phyloP scores from a whole-genome alignment of 768 basidiomycete species.

The Russula sp. region DNA sequence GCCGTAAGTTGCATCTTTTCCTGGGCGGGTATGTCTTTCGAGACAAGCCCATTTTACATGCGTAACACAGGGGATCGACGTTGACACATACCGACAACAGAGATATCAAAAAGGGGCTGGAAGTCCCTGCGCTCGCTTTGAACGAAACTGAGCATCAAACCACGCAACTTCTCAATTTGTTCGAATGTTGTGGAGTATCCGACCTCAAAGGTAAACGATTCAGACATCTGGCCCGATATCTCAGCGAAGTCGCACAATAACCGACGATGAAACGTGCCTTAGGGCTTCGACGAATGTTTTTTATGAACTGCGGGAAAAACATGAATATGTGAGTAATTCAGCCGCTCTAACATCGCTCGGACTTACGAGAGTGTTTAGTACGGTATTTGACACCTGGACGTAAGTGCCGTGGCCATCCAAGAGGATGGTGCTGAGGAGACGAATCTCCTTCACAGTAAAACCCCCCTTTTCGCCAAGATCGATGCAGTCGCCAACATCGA shows the following conservation, averaged over 20 bases:
- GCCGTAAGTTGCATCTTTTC: conserved; percentile 68
- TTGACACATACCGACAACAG: conserved; percentile 46
- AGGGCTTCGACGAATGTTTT: conserved; percentile 66
- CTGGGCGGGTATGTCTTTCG: conserved; percentile 71
- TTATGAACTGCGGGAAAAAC: conserved; percentile 46
- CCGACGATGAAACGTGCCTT: conserved; percentile 37
- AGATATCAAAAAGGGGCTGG: conserved; percentile 67
- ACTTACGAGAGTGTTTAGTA: conserved; percentile 50
- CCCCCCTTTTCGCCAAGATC: conserved; percentile 37
- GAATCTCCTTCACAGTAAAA: conserved; percentile 86
- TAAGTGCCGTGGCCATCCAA: conserved; percentile 50
- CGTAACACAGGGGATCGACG: not conserved
- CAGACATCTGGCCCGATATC: conserved; percentile 49
- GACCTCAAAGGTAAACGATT: conserved; percentile 79
- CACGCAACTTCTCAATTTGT: conserved; percentile 68
- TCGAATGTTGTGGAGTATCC: conserved; percentile 73
- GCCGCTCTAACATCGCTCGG: not conserved
- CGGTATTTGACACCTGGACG: conserved; percentile 68
- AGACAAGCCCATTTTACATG: conserved; percentile 10
- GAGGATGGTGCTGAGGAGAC: conserved; percentile 72
- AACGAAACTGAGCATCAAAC: conserved; percentile 76
- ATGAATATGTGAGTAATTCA: not conserved
- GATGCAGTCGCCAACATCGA: conserved; percentile 77
- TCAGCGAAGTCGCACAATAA: conserved; percentile 5
- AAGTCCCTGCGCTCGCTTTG: conserved; percentile 68